Conservation (phyloP, 495 filamentous ascomycete genomes). For the Aspergillus coremiiformis region DNA sequence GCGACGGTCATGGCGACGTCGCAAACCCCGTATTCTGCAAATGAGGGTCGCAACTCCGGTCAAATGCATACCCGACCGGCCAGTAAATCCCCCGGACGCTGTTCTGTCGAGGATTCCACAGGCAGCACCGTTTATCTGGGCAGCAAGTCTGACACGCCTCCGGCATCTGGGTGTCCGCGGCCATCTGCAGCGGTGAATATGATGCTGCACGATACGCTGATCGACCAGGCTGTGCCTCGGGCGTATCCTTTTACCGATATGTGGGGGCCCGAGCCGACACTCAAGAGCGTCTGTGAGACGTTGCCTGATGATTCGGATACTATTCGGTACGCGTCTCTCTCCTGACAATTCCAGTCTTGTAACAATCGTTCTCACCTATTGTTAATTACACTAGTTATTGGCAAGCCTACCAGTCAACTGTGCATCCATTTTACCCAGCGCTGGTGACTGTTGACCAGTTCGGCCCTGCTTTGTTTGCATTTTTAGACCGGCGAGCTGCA, state of each 20-base stretch:
- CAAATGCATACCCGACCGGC: background rate
- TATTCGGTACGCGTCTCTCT: constrained; percentile 14
- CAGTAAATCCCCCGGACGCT: constrained; percentile 13
- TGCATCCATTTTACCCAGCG: constrained; percentile 20
- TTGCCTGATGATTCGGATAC: constrained; percentile 22
- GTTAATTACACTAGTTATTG: constrained; percentile 15
- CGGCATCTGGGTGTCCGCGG: constrained; percentile 16
- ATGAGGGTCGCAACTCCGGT: background rate
- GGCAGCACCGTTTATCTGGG: constrained; percentile 21
- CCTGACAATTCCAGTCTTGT: background rate
- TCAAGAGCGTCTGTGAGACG: constrained; percentile 16
- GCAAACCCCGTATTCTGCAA: background rate
- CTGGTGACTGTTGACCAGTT: constrained; percentile 16
- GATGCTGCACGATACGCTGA: constrained; percentile 10
- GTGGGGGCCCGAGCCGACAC: constrained; percentile 15
- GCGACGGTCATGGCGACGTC: background rate
- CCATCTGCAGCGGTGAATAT: constrained; percentile 1
- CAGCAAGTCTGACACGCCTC: constrained; percentile 16
- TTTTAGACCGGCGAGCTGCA: constrained; percentile 15
- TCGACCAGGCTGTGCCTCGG: constrained; percentile 19
- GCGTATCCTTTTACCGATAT: constrained; percentile 22
- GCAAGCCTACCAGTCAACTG: constrained; percentile 17
- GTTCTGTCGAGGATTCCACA: constrained; percentile 22
- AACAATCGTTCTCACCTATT: background rate
- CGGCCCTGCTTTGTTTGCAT: constrained; percentile 12